phyloP scores from a whole-genome alignment of 116 monocot species.

The Dioscorea cayenensis region DNA sequence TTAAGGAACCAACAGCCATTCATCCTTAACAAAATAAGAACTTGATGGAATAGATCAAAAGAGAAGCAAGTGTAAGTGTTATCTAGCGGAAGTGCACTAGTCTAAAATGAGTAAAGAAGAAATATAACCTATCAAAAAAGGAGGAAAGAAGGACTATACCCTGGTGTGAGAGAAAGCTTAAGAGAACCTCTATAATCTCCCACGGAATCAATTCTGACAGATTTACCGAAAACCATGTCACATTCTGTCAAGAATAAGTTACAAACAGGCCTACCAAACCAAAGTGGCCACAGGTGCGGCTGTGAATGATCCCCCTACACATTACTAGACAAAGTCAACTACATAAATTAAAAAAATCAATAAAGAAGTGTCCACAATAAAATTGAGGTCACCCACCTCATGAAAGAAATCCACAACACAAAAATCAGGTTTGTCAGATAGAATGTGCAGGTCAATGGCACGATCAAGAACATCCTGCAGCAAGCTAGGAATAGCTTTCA shows the following conservation, averaged over 20 bases:
- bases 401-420: slow-evolving; percentile 85
- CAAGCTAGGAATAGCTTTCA: slow-evolving; percentile 62
- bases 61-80: background rate
- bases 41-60: too few species aligned
- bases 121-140: background rate
- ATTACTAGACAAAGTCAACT: slow-evolving; percentile 4
- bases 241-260: slow-evolving; percentile 69
- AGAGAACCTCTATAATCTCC: slow-evolving; percentile 65
- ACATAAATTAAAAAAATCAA: background rate
- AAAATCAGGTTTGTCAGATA: slow-evolving; percentile 41
- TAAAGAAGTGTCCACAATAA: background rate
- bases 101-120: background rate
- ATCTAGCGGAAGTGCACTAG: background rate
- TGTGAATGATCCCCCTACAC: slow-evolving; percentile 83
- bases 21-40: too few species aligned
- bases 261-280: slow-evolving; percentile 79
- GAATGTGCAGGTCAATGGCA: slow-evolving; percentile 41
- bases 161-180: slow-evolving; percentile 44
- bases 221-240: slow-evolving; percentile 72
- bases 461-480: slow-evolving; percentile 53
- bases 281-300: slow-evolving; percentile 51
- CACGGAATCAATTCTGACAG: slow-evolving; percentile 34
- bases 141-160: slow-evolving; percentile 30
- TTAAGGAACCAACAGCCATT: too few species aligned
- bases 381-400: slow-evolving; percentile 38